Percentiles rank a stretch among this genome's conserved stretches.
phyloP scores from a whole-genome alignment of 495 filamentous ascomycete genomes.

The Xylaria castorea region DNA sequence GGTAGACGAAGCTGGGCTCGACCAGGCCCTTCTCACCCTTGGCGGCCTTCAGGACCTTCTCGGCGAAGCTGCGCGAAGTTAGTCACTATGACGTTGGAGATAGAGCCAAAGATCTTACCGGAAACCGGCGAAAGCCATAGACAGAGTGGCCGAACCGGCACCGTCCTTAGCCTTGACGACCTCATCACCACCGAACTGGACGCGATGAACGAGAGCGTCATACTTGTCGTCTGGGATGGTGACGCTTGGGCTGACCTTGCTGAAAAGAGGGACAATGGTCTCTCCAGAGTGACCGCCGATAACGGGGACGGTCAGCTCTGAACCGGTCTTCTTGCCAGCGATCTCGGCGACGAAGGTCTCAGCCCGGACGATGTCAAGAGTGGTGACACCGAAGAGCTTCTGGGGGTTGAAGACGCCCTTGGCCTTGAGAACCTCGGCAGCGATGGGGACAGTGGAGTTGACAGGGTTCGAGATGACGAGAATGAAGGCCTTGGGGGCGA shows the following conservation, averaged over 20 bases:
- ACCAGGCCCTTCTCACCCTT: constrained; percentile 90
- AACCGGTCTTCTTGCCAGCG: constrained; percentile 79
- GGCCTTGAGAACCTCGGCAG: constrained; percentile 92
- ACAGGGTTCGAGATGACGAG: constrained; percentile 99
- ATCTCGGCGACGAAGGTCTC: constrained; percentile 94
- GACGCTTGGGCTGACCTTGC: constrained; percentile 80
- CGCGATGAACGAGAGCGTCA: constrained; percentile 85
- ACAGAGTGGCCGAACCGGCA: constrained; percentile 91
- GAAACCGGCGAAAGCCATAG: constrained; percentile 97
- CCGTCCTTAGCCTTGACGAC: constrained; percentile 98
- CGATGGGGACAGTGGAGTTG: constrained; percentile 98
- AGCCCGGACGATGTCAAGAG: constrained; percentile 95
- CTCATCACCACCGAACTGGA: constrained; percentile 98
- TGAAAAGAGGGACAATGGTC: constrained; percentile 98
- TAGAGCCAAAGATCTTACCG: constrained; percentile 59
- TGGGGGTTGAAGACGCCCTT: constrained; percentile 91
- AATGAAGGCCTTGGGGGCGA: constrained; percentile 87
- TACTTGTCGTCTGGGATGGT: constrained; percentile 86
- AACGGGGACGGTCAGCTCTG: constrained; percentile 84
- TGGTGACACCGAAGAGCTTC: constrained; percentile 97
- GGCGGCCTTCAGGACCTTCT: constrained; percentile 86
- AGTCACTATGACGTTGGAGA: not conserved
- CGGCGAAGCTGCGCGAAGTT: constrained; percentile 73
- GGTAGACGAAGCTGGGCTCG: constrained; percentile 93
- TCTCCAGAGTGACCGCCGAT: constrained; percentile 96